These are phyloP conservation scores for Clarkia xantiana DNA, from an alignment of 345 rosid genomes.

Conservation along the genomic window DNA sequence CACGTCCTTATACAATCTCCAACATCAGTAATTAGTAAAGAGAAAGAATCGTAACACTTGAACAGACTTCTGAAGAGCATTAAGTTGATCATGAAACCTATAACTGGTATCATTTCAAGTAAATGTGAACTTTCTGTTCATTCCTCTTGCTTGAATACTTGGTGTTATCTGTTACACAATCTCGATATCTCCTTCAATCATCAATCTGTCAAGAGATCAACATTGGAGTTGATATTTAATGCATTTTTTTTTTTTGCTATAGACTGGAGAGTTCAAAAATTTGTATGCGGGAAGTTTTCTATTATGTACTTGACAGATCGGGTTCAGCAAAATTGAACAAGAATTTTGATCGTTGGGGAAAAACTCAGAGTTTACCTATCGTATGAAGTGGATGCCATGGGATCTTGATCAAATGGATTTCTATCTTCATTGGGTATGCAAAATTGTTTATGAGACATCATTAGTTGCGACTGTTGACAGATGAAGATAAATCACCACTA, in stretches of 20 bases:
- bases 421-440: conserved; percentile 16
- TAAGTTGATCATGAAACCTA: conserved; percentile 44
- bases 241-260: conserved; percentile 20
- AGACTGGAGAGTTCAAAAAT: conserved; percentile 17
- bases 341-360: conserved; percentile 11
- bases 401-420: conserved; percentile 25
- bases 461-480: conserved; percentile 6
- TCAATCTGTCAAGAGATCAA: conserved; percentile 19
- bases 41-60: conserved; percentile 13
- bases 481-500: conserved; percentile 16
- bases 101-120: conserved; percentile 28
- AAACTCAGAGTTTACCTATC: conserved; percentile 15
- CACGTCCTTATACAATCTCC: conserved; percentile 29
- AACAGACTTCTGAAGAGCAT: conserved; percentile 19
- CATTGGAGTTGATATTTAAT: conserved; percentile 32
- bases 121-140: conserved; percentile 27
- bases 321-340: conserved; percentile 16
- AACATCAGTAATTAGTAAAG: conserved; percentile 5
- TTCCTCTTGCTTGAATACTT: conserved; percentile 37
- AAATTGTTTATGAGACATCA: conserved; percentile 15
- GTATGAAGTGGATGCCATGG: conserved; percentile 43
- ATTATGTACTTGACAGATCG: conserved; percentile 29
- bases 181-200: conserved; percentile 25
- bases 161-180: conserved; percentile 43
- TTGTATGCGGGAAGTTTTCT: conserved; percentile 31